phyloP scores from a whole-genome alignment of 495 filamentous ascomycete genomes.

The Oleoguttula mirabilis region DNA sequence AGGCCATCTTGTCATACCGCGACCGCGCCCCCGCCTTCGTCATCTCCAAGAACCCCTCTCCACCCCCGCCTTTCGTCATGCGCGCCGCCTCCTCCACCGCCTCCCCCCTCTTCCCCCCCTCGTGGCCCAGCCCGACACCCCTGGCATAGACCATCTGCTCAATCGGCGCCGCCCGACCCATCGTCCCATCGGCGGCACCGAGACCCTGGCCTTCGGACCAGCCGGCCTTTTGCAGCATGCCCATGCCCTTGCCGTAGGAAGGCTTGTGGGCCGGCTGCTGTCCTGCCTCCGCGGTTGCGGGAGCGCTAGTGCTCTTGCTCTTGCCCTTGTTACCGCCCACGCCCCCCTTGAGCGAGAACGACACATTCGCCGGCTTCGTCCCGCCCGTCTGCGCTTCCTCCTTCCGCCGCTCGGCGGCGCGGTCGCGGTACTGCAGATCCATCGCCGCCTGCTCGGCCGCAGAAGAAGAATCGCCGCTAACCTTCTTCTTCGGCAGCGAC shows the following conservation, averaged over 20 bases:
- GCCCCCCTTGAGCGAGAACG: slow-evolving; percentile 4
- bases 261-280: slow-evolving; percentile 20
- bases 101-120: slow-evolving; percentile 73
- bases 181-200: slow-evolving; percentile 57
- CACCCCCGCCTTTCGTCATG: slow-evolving; percentile 64
- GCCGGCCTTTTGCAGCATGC: slow-evolving; percentile 81
- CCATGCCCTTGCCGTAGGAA: slow-evolving; percentile 52
- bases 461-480: slow-evolving; percentile 30
- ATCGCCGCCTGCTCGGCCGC: slow-evolving; percentile 16
- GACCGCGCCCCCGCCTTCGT: too few relatives aligned
- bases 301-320: not conserved
- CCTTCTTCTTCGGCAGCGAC: too few relatives aligned
- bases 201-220: slow-evolving; percentile 72
- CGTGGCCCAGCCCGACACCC: slow-evolving; percentile 76
- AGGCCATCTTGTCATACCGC: too few relatives aligned
- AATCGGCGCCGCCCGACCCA: slow-evolving; percentile 65
- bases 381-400: slow-evolving; percentile 19
- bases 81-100: slow-evolving; percentile 66
- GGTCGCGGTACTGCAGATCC: slow-evolving; percentile 52
- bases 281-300: slow-evolving; percentile 3
- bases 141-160: slow-evolving; percentile 65
- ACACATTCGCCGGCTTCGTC: not conserved
- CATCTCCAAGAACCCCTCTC: too few relatives aligned
- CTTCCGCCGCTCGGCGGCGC: slow-evolving; percentile 68
- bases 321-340: not conserved